A percentile compares a stretch with the other conserved stretches of the same genome.
phyloP scores from a whole-genome alignment of 208 protist species.

The Acanthamoeba sp. region DNA sequence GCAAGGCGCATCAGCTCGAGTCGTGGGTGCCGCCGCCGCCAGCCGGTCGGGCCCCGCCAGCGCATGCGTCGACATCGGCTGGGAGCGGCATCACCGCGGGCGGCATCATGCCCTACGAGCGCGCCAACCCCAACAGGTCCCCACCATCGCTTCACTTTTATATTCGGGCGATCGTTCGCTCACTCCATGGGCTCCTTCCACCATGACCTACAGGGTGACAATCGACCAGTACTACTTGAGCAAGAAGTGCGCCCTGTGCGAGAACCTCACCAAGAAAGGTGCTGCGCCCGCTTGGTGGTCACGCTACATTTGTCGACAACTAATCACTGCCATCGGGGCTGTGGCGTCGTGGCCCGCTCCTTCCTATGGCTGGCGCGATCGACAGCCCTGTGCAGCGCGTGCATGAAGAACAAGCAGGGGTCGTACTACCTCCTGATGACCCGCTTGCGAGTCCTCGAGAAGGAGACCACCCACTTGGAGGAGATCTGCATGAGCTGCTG shows the following conservation, averaged over 20 bases:
- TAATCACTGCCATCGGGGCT: too few species aligned
- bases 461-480: conserved; percentile 55
- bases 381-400: conserved; percentile 73
- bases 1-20: conserved; percentile 22
- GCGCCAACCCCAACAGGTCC: not conserved
- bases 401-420: conserved; percentile 66
- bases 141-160: too few species aligned
- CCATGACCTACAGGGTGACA: conserved; percentile 14
- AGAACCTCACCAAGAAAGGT: conserved; percentile 47
- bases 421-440: conserved; percentile 57
- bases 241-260: conserved; percentile 78
- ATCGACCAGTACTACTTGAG: conserved; percentile 81
- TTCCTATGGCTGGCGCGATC: not conserved
- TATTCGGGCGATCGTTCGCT: too few species aligned
- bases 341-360: too few species aligned
- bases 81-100: not conserved
- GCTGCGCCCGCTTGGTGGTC: not conserved
- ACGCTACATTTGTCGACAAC: not conserved
- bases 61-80: not conserved
- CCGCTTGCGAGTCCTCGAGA: conserved; percentile 67
- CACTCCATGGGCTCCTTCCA: too few species aligned
- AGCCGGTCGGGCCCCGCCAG: not conserved
- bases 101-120: conserved; percentile 42
- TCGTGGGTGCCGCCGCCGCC: not conserved
- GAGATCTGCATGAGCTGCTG: conserved; percentile 78